Percentiles rank a stretch among this genome's conserved stretches.
phyloP scores from a whole-genome alignment of 257 asterid genomes.

The Rubia yunnanensis region DNA sequence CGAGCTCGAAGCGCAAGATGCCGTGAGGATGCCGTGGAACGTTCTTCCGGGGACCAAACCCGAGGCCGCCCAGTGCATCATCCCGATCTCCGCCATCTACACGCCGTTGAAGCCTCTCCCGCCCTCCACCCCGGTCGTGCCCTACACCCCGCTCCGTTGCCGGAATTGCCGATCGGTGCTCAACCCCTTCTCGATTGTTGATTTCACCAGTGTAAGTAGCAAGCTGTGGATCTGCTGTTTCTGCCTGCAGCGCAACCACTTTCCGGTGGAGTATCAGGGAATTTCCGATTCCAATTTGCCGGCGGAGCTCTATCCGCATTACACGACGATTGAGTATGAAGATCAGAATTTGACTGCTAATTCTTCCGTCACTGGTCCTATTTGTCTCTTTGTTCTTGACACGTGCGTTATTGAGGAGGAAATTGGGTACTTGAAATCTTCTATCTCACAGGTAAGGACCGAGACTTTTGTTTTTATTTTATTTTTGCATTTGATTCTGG shows the following conservation, averaged over 20 bases:
- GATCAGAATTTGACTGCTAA: conserved; percentile 24
- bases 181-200: conserved; percentile 86
- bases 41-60: conserved; percentile 92
- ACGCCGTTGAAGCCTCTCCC: conserved; percentile 82
- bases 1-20: conserved; percentile 70
- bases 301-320: conserved; percentile 92
- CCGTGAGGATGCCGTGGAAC: conserved; percentile 98
- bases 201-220: conserved; percentile 58
- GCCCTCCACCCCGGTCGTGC: conserved; percentile 53
- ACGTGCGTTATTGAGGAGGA: conserved; percentile 94
- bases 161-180: conserved; percentile 89
- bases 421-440: conserved; percentile 67
- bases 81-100: conserved; percentile 92
- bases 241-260: conserved; percentile 76
- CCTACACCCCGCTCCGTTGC: conserved; percentile 89
- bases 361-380: conserved; percentile 27
- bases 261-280: conserved; percentile 81
- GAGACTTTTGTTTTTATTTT: not conserved
- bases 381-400: conserved; percentile 79
- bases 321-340: conserved; percentile 84
- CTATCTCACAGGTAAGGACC: conserved; percentile 59
- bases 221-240: conserved; percentile 97
- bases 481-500: not conserved
- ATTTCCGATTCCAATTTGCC: conserved; percentile 78
- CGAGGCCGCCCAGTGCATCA: conserved; percentile 74